These are phyloP conservation scores for Solanum piurae DNA, from an alignment of 257 asterid genomes.

Conservation along the genomic window DNA sequence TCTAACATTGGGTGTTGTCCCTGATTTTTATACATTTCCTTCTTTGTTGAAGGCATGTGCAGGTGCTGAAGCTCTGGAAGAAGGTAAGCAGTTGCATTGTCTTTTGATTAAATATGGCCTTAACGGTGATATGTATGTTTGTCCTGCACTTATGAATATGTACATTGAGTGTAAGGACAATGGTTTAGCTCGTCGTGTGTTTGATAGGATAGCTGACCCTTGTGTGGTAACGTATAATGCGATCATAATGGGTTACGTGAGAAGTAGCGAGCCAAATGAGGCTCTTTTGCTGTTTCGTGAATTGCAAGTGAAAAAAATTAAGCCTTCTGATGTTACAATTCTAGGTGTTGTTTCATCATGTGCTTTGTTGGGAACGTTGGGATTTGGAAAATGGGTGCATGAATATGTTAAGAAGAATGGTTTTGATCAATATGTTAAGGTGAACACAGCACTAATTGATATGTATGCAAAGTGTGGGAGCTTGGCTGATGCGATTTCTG, in stretches of 20 bases:
- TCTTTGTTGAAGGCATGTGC: constrained; percentile 32
- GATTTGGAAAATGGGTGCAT: constrained; percentile 25
- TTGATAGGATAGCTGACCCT: constrained; percentile 16
- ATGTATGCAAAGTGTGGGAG: constrained; percentile 43
- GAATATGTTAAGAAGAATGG: constrained; percentile 17
- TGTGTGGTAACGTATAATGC: constrained; percentile 26
- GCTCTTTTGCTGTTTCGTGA: constrained; percentile 17
- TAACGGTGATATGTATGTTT: constrained; percentile 5
- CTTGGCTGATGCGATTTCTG: constrained; percentile 20
- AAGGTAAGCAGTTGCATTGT: constrained; percentile 27
- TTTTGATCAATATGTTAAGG: constrained; percentile 24
- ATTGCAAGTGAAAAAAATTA: constrained; percentile 14
- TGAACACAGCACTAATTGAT: constrained; percentile 27
- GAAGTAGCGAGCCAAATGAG: constrained; percentile 23
- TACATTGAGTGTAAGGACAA: constrained; percentile 15
- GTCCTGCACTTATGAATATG: constrained; percentile 29
- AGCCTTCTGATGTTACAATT: constrained; percentile 28
- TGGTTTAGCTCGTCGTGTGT: constrained; percentile 9
- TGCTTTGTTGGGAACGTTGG: constrained; percentile 24
- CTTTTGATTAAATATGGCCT: constrained; percentile 23
- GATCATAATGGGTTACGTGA: constrained; percentile 20
- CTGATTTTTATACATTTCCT: constrained; percentile 32
- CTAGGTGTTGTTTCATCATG: constrained; percentile 25
- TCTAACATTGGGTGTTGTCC: constrained; percentile 4
- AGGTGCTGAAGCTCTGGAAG: constrained; percentile 8